Conservation (phyloP, 2,329 filamentous ascomycete species). For the Aureobasidium sp. region DNA sequence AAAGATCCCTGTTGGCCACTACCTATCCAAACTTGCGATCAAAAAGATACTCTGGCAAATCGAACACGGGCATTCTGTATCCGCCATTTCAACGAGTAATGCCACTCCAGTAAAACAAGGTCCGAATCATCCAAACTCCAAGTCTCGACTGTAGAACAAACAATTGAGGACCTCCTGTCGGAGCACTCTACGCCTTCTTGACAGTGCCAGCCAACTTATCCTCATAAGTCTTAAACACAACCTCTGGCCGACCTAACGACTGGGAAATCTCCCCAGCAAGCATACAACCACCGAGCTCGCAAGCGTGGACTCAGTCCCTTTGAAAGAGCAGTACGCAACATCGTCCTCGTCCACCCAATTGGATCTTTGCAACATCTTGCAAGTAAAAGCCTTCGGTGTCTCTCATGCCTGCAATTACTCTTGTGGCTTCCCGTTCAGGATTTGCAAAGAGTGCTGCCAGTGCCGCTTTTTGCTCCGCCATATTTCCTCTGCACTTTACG, state of each 20-base stretch:
- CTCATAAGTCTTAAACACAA: conserved; percentile 25
- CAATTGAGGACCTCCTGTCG: conserved; percentile 25
- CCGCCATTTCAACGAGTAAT: neutral
- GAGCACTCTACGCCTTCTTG: conserved; percentile 24
- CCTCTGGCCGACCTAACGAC: conserved; percentile 19
- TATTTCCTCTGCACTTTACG: neutral
- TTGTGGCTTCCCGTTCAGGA: conserved; percentile 27
- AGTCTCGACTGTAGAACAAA: conserved; percentile 24
- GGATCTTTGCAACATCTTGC: conserved; percentile 24
- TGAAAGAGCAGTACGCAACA: conserved; percentile 20
- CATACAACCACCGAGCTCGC: conserved; percentile 24
- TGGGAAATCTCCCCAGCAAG: conserved; percentile 23
- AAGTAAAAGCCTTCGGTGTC: conserved; percentile 25
- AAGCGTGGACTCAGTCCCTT: conserved; percentile 22
- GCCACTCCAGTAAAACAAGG: neutral
- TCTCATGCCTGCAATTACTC: conserved; percentile 34
- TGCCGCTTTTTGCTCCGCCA: conserved; percentile 21
- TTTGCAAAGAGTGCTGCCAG: conserved; percentile 23
- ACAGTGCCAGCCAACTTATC: conserved; percentile 23
- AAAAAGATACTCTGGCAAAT: neutral
- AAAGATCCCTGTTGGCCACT: neutral
- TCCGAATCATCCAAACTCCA: conserved; percentile 17
- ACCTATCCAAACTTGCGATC: neutral
- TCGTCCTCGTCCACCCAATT: conserved; percentile 25
- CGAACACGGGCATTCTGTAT: neutral